Percentiles rank a stretch among this genome's conserved stretches.
Evolutionary conservation across 345 rosid species (phyloP).

Genomic region (Populus tremula): DNA sequence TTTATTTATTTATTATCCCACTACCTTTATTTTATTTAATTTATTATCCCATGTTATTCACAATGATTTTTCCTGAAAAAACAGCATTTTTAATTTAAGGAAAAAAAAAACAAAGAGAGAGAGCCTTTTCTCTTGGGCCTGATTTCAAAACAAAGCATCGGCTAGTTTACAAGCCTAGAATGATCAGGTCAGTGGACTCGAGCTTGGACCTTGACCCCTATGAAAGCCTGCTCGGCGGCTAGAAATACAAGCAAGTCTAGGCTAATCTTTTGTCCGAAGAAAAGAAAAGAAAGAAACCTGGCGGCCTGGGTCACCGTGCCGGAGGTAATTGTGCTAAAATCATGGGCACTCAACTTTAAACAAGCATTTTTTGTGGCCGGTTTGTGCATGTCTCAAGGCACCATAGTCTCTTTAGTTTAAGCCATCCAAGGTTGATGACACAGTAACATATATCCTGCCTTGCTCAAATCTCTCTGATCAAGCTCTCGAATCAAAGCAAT

Average conservation of each 20-base stretch:
- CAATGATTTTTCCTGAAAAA: neutral
- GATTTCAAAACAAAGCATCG: neutral
- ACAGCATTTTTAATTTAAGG: neutral
- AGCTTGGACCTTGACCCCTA: neutral
- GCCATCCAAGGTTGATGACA: neutral
- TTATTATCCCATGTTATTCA: neutral
- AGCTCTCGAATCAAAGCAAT: neutral
- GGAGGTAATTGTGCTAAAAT: neutral
- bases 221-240: neutral
- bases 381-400: slow-evolving; percentile 22
- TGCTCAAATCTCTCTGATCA: neutral
- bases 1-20: no score
- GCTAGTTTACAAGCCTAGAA: neutral
- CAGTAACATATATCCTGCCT: neutral
- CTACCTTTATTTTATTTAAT: no score
- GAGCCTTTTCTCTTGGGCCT: neutral
- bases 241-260: neutral
- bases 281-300: neutral
- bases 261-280: neutral
- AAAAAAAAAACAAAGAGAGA: no score
- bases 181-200: neutral
- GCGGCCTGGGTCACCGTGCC: neutral
- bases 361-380: slow-evolving; percentile 3
- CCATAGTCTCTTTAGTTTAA: neutral
- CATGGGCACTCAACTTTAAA: slow-evolving; percentile 9